Evolutionary conservation across 257 asterid species (phyloP), one percentile per base, ranked within the genome.

Genomic region (Sherardia arvensis): DNA sequence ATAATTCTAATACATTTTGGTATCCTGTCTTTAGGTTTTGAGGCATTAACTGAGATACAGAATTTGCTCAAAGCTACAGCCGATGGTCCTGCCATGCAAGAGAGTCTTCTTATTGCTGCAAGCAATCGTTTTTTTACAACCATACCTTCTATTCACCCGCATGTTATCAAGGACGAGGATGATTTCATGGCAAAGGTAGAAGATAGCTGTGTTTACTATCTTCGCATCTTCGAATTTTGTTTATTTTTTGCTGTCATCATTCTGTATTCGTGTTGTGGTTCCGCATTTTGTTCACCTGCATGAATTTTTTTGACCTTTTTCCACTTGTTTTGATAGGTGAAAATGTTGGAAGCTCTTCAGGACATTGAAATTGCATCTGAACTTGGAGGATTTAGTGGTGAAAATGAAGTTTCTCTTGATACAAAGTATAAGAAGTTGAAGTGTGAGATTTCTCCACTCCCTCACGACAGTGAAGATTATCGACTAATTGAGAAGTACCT

Each of bases 281-380:
- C 38, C 7, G 40, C 25, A n/a, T 14, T 60, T 59, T 11, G 27
- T 14, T 34, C 53, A 22, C 29, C 51, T 21, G 48, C 36, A 53
- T 54, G 43, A 23, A 53, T 12, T 18, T 8, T 8, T 7, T 60
- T 34, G 18, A 43, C 17, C 58, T 17, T 22, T 29, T 40, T 34
- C 48, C 18, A 51, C 6, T 53, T 66, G 53, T 75, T 78, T 25
- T 64, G 74, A 65, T 68, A 93, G 99, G 96, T 93, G 78, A 86
- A 90, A 87, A 93, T 93, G 94, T 81, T 90, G 68, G 99, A 93
- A 93, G 97, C 99, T 59, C 97, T 93, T 57, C 99, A 93, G 70
- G 97, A 93, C 66, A 93, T 93, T 69, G 99, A 90, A 80, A 90
- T 93, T 74, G 97, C 99, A 70, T 93, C 99, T 48, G 85, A 76